Evolutionary conservation across 2,329 filamentous ascomycete genomes (phyloP), one percentile per base, ranked within the genome.

Genomic region (Magnaporthiopsis incrustans): DNA sequence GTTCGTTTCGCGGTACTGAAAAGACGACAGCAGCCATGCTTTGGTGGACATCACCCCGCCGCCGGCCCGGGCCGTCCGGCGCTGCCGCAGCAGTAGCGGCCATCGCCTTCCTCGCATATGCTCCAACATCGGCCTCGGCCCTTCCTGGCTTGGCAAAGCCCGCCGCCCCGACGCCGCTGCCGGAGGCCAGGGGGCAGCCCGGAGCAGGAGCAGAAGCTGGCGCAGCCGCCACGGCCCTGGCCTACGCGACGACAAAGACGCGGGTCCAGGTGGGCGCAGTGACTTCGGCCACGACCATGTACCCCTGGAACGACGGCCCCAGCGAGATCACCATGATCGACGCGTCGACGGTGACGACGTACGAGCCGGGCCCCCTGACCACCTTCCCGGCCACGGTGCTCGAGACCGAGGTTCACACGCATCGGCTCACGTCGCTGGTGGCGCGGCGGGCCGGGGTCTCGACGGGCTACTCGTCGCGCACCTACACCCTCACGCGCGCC

Each of bases 401-500:
- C 38, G 60, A 56, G 44, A 61, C 60, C 18, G 38, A 61, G 38
- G 3, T 61, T 5, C 38, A 53, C 38, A n/a, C 38, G 14, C 38
- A 44, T 0, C 27, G 26, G 38, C 38, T 53, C 25, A 61, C 60
- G 2, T 53, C 60, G 25, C 32, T 32, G 44, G 25, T 61, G 4
- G 38, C 53, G 38, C 60, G 60, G 38, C 26, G 26, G 11, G 57
- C 8, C 18, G 57, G 27, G 15, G 57, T 22, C 57, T 53, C 25
- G 18, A 61, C 60, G 1, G 38, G 60, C 18, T 61, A 18, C 27
- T 61, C 60, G 26, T 15, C 26, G 25, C 32, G 38, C 26, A 12
- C 26, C 14, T 61, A 61, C 60, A 56, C 60, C 60, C 50, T 50
- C n/a, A 61, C 44, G 12, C 60, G 60, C 35, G 35, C 60, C 44